Conservation (phyloP, 2,329 filamentous ascomycete species). For the Scortechinia acanthostroma region DNA sequence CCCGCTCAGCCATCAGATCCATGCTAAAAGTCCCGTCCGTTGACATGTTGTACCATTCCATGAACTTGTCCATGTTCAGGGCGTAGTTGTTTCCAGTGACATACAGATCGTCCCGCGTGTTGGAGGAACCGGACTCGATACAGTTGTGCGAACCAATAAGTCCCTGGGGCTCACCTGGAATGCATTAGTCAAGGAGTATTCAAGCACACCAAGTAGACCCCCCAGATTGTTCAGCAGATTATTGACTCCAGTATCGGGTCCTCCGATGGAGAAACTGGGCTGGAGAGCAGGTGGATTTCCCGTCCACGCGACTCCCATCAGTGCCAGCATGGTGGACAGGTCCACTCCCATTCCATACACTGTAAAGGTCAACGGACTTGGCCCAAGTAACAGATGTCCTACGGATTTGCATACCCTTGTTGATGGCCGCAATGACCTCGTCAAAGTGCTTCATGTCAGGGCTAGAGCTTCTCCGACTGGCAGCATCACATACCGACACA, state of each 20-base stretch:
- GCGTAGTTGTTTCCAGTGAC: slow-evolving; percentile 36
- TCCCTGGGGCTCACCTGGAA: slow-evolving; percentile 31
- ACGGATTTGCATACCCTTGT: slow-evolving; percentile 13
- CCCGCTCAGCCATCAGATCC: slow-evolving; percentile 30
- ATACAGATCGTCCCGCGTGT: slow-evolving; percentile 43
- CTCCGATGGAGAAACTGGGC: slow-evolving; percentile 42
- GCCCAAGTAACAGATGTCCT: background rate
- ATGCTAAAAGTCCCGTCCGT: slow-evolving; percentile 27
- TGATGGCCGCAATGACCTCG: slow-evolving; percentile 21
- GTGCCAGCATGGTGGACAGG: slow-evolving; percentile 27
- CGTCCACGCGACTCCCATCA: slow-evolving; percentile 35
- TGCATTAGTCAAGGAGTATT: slow-evolving; percentile 1
- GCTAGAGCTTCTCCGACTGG: background rate
- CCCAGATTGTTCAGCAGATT: slow-evolving; percentile 31
- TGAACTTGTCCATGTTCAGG: slow-evolving; percentile 41
- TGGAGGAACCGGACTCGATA: slow-evolving; percentile 43
- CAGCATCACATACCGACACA: slow-evolving; percentile 6
- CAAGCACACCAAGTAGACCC: slow-evolving; percentile 27
- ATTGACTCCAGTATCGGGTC: slow-evolving; percentile 22
- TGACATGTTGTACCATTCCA: slow-evolving; percentile 32
- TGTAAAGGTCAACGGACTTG: slow-evolving; percentile 6
- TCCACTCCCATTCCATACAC: slow-evolving; percentile 39
- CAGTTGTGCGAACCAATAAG: slow-evolving; percentile 43
- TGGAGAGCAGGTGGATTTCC: slow-evolving; percentile 39
- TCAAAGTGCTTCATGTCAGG: slow-evolving; percentile 3